Percentiles rank a stretch among this genome's conserved stretches.
Evolutionary conservation across 2,329 filamentous ascomycete species (phyloP).

Genomic region (Emmonsiellopsis sp.): DNA sequence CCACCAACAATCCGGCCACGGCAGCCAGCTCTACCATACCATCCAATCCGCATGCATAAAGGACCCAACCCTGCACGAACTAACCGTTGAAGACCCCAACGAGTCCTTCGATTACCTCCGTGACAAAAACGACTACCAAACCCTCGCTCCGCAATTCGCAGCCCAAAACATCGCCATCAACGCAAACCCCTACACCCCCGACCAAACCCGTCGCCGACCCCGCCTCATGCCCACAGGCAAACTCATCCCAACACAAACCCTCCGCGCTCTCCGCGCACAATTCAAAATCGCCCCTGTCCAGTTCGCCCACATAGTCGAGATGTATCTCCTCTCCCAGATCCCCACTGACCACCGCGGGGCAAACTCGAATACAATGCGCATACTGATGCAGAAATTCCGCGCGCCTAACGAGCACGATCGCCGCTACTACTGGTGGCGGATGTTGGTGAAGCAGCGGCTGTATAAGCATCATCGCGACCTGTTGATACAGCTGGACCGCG

Average conservation of each 20-base stretch:
- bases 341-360: constrained; percentile 39
- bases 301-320: constrained; percentile 53
- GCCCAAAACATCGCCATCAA: constrained; percentile 41
- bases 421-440: constrained; percentile 56
- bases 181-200: constrained; percentile 28
- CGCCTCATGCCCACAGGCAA: constrained; percentile 40
- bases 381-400: constrained; percentile 37
- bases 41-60: constrained; percentile 64
- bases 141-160: constrained; percentile 43
- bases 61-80: constrained; percentile 61
- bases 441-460: constrained; percentile 54
- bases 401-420: constrained; percentile 46
- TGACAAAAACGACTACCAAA: constrained; percentile 51
- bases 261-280: constrained; percentile 40
- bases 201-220: constrained; percentile 26
- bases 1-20: constrained; percentile 73
- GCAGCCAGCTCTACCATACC: constrained; percentile 67
- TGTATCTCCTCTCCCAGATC: constrained; percentile 52
- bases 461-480: constrained; percentile 52
- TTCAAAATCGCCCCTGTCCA: constrained; percentile 53
- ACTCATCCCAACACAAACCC: constrained; percentile 42
- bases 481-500: constrained; percentile 48
- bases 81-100: constrained; percentile 90
- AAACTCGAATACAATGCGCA: constrained; percentile 42
- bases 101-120: constrained; percentile 57